Evolutionary conservation across 805 yeast species (phyloP), one percentile per base, ranked within the genome.

Genomic region (Tetrapisispora taiwanensis): DNA sequence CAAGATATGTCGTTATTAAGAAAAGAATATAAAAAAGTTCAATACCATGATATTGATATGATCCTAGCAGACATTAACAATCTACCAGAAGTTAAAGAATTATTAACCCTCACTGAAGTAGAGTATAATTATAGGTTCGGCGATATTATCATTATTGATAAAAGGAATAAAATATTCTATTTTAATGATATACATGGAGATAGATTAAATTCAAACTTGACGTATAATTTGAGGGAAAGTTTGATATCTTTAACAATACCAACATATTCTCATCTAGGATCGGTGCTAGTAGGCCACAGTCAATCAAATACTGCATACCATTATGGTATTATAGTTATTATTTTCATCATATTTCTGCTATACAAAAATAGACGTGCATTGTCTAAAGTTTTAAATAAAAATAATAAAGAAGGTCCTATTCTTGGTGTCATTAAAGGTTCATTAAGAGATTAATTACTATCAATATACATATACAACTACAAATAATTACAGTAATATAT

Each of bases 81-180:
- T 28, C n/a, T 14, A 10, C 10, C 30, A 12, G 30, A 28, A 28
- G 4, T 28, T 13, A 28, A 28, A 7, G 26, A 5, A 22, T 22
- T 8, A 5, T 22, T 22, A 22, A 8, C 5, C 8, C 8, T 22
- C 5, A 22, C 32, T 13, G 33, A 37, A 27, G 12, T 12, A 27
- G 5, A 13, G 12, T 14, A 33, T 13, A 71, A 65, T 48, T 28
- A 26, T 10, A 48, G 58, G 13, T 56, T 63, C 2, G 89, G 89
- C 7, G 85, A 81, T 55, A 66, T 76, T 0, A 53, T 84, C 1
- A 59, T 84, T 2, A 61, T 81, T 31, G 73, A 65, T 58, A 67
- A 59, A 49, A 50, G 44, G 50, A 70, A 67, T 52, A 67, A 41
- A 7, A 30, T 50, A 42, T 53, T 60, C 46, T 67, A 66, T 49